These are phyloP conservation scores for Dipodascopsis uninucleata DNA, from an alignment of 805 yeast genomes.

Conservation along the genomic window DNA sequence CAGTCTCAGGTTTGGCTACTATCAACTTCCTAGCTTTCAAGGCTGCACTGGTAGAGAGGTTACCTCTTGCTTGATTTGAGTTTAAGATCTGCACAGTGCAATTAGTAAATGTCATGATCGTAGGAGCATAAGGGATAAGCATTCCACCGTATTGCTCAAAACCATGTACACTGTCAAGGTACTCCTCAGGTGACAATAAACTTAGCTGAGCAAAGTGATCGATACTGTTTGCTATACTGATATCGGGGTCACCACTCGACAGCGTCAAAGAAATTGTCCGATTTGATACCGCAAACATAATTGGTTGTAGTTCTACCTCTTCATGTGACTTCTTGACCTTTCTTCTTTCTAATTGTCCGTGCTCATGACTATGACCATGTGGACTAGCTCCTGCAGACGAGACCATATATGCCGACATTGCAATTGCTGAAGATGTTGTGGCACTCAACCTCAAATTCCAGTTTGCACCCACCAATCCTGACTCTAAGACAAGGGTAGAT, in stretches of 20 bases:
- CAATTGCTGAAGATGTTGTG: no score
- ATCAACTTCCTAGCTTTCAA: not conserved
- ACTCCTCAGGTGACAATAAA: constrained; percentile 7
- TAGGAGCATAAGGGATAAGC: constrained; percentile 11
- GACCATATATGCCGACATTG: no score
- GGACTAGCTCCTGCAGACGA: no score
- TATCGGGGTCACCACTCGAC: constrained; percentile 3
- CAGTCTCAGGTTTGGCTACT: constrained; percentile 8
- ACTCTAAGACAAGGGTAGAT: no score
- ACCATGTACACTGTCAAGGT: not conserved
- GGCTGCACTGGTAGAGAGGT: not conserved
- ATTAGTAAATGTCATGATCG: constrained; percentile 5
- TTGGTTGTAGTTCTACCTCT: not conserved
- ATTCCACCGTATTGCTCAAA: constrained; percentile 13
- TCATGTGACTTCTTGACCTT: no score
- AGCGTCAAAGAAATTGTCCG: constrained; percentile 1
- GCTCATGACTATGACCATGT: no score
- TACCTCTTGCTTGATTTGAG: not conserved
- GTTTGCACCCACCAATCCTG: no score
- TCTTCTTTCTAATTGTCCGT: no score
- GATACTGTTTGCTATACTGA: constrained; percentile 4
- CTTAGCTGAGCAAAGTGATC: constrained; percentile 8
- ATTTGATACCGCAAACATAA: constrained; percentile 4
- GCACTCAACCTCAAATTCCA: no score
- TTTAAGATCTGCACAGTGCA: constrained; percentile 8